Conservation (phyloP, 176 grass and related monocot species). For the Raddia guianensis region DNA sequence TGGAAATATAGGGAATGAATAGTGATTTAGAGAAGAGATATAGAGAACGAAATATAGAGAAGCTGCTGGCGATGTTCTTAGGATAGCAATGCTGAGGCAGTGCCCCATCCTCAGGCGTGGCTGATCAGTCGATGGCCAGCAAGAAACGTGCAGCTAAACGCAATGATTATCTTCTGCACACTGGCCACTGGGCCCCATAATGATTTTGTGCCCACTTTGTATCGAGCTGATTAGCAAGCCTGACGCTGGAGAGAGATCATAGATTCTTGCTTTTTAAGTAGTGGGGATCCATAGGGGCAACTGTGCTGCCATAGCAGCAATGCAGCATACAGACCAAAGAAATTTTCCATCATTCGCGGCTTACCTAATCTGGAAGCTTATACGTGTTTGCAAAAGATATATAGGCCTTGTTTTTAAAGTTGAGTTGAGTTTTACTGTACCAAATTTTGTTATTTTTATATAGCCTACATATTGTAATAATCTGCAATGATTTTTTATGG, state of each 20-base stretch:
- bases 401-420: no score
- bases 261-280: constrained; percentile 24
- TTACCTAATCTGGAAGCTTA: background rate
- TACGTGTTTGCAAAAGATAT: background rate
- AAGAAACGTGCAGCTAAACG: background rate
- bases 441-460: no score
- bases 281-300: constrained; percentile 5
- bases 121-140: background rate
- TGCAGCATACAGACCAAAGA: constrained; percentile 4
- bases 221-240: background rate
- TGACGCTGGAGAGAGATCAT: constrained; percentile 13
- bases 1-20: no score
- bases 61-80: no score
- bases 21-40: no score
- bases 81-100: constrained; percentile 22
- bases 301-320: background rate
- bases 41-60: no score
- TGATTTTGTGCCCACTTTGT: background rate
- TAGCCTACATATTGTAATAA: no score
- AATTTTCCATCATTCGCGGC: background rate
- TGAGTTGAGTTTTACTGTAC: no score
- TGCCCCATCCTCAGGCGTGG: constrained; percentile 22
- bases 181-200: background rate
- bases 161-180: background rate
- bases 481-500: no score